These are phyloP conservation scores for Aspergillus ellipticus DNA, from an alignment of 495 filamentous ascomycete genomes.

Conservation along the genomic window DNA sequence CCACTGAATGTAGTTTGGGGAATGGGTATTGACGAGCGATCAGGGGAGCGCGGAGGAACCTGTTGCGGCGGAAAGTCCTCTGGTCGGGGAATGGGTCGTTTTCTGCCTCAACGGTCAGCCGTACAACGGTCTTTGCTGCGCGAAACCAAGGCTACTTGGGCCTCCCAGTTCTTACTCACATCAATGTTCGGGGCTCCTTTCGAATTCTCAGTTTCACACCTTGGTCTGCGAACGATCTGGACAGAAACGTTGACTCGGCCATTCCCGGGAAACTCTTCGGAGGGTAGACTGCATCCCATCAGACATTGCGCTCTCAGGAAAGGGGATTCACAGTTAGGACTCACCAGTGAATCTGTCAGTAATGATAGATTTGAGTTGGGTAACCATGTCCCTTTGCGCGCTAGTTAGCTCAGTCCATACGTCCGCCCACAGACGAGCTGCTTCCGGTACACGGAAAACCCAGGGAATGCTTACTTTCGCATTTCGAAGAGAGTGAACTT, in stretches of 20 bases:
- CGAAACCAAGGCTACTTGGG: neutral
- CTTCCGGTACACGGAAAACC: neutral
- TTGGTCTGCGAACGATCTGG: slow-evolving; percentile 91
- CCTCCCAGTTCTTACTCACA: slow-evolving; percentile 32
- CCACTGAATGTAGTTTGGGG: slow-evolving; percentile 28
- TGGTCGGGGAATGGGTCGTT: slow-evolving; percentile 36
- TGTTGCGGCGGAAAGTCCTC: slow-evolving; percentile 37
- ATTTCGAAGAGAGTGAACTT: slow-evolving; percentile 88
- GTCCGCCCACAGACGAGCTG: neutral
- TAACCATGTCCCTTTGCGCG: slow-evolving; percentile 44
- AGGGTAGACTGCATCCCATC: slow-evolving; percentile 53
- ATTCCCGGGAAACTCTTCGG: slow-evolving; percentile 83
- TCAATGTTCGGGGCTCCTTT: slow-evolving; percentile 70
- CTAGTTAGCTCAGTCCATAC: neutral
- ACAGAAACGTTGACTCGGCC: slow-evolving; percentile 87
- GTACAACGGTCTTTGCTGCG: neutral
- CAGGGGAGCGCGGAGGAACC: slow-evolving; percentile 40
- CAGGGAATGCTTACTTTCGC: slow-evolving; percentile 52
- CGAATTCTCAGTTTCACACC: slow-evolving; percentile 84
- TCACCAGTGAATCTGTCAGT: slow-evolving; percentile 73
- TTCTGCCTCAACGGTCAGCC: slow-evolving; percentile 28
- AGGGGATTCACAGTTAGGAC: slow-evolving; percentile 10
- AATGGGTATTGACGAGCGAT: slow-evolving; percentile 41
- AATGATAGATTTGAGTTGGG: slow-evolving; percentile 64
- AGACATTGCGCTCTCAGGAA: slow-evolving; percentile 4